Conservation (phyloP, 2,329 filamentous ascomycete genomes). For the Dactylellina haptotyla region DNA sequence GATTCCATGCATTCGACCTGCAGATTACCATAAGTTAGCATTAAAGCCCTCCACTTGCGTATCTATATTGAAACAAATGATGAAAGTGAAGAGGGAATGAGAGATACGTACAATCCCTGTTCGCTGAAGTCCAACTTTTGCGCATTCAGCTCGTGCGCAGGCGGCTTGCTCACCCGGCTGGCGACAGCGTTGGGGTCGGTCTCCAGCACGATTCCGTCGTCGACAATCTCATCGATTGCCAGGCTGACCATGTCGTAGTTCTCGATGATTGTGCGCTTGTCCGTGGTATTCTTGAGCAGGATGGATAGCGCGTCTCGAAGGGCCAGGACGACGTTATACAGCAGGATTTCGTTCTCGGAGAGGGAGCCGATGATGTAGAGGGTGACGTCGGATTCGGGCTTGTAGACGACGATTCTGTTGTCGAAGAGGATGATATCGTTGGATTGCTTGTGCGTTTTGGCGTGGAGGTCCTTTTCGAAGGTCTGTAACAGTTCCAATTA, state of each 20-base stretch:
- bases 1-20: conserved; percentile 45
- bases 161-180: conserved; percentile 89
- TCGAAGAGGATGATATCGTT: conserved; percentile 98
- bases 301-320: conserved; percentile 9
- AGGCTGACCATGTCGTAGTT: conserved; percentile 97
- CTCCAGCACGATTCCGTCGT: conserved; percentile 96
- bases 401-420: conserved; percentile 95
- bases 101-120: conserved; percentile 45
- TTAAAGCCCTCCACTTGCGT: neutral
- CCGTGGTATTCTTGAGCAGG: conserved; percentile 71
- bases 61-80: neutral
- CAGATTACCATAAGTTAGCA: neutral
- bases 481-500: conserved; percentile 60
- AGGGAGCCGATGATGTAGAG: conserved; percentile 89
- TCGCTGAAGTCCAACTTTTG: conserved; percentile 52
- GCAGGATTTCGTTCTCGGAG: conserved; percentile 95
- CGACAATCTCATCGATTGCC: conserved; percentile 92
- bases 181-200: conserved; percentile 95
- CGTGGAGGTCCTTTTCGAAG: conserved; percentile 93
- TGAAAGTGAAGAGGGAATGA: neutral
- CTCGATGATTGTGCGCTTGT: conserved; percentile 97
- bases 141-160: conserved; percentile 74
- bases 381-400: conserved; percentile 97
- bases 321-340: conserved; percentile 92
- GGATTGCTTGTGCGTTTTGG: conserved; percentile 89